Evolutionary conservation across 495 filamentous ascomycete species (phyloP), one percentile per base, ranked within the genome.

Genomic region (Penicillium maclennaniae): DNA sequence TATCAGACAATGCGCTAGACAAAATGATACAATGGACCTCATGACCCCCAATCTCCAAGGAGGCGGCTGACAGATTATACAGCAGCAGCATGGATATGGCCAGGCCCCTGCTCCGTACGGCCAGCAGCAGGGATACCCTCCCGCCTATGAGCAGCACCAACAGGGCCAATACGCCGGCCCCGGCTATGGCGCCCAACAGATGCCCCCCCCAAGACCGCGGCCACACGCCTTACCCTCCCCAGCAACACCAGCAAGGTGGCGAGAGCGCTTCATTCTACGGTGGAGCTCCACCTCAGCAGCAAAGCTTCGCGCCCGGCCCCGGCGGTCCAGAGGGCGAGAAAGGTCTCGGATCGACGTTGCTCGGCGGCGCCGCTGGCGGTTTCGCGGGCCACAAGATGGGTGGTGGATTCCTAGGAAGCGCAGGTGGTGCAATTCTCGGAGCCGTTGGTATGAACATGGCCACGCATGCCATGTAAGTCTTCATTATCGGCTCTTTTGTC

Each of bases 331-430:
- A 61, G 43, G 67, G 60, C 1, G 77, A 80, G 17, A 69, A 59
- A 25, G 77, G 77, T 6, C 63, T 80, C 1, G 75, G 72, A 1
- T 70, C 75, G 7, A 66, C 72, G 1, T 21, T 79, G 19, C 14
- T 73, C 14, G 77, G 77, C 19, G 71, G 65, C 25, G 71, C 67
- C 9, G 75, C 69, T 3, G 78, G 77, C 36, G 73, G 71, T 4
- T 66, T 68, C 41, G 41, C 76, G 17, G 70, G 70, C 40, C 69
- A 78, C 41, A 70, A 79, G 47, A 44, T 75, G 39, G 72, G 74
- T 6, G 72, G 70, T 40, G 72, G 75, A 14, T 17, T 67, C 10
- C 27, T 79, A 44, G 69, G 68, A 2, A 71, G 72, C n/a, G 63
- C 69, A 2, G 69, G 68, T 23, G 74, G 73, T 50, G 75, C 69